Evolutionary conservation across 768 basidiomycete species (phyloP).

Genomic region (Mrakia blollopis): DNA sequence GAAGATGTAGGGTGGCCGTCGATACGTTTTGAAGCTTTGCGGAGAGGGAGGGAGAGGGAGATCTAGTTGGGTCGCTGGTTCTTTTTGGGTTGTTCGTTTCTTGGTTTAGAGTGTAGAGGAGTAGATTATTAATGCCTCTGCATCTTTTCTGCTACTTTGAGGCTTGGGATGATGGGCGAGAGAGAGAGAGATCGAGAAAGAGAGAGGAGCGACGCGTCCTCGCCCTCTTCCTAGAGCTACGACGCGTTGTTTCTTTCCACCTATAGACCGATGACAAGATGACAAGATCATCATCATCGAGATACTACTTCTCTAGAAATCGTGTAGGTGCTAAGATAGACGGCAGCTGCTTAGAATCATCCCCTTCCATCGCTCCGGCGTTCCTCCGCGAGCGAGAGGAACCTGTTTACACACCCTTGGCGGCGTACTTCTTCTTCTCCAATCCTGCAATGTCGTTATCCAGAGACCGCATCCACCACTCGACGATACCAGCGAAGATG

Average conservation of each 20-base stretch:
- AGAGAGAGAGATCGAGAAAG: neutral
- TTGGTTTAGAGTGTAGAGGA: too few species aligned
- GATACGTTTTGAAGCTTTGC: neutral
- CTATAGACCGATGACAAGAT: neutral
- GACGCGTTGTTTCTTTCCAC: too few species aligned
- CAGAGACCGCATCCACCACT: neutral
- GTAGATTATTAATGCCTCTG: neutral
- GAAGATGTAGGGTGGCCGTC: constrained; percentile 50
- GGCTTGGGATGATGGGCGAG: too few species aligned
- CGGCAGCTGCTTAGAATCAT: neutral
- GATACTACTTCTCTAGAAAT: too few species aligned
- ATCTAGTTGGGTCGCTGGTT: neutral
- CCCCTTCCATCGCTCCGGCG: neutral
- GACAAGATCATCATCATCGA: neutral
- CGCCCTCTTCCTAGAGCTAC: too few species aligned
- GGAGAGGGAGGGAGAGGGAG: neutral
- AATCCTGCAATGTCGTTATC: neutral
- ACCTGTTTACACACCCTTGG: neutral
- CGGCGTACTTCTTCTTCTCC: neutral
- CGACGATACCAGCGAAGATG: neutral
- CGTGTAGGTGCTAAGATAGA: too few species aligned
- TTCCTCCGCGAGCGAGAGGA: neutral
- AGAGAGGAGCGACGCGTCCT: neutral
- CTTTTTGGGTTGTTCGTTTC: too few species aligned
- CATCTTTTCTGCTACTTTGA: too few species aligned